Evolutionary conservation across 257 asterid species (phyloP).

Genomic region (Misopates orontium): DNA sequence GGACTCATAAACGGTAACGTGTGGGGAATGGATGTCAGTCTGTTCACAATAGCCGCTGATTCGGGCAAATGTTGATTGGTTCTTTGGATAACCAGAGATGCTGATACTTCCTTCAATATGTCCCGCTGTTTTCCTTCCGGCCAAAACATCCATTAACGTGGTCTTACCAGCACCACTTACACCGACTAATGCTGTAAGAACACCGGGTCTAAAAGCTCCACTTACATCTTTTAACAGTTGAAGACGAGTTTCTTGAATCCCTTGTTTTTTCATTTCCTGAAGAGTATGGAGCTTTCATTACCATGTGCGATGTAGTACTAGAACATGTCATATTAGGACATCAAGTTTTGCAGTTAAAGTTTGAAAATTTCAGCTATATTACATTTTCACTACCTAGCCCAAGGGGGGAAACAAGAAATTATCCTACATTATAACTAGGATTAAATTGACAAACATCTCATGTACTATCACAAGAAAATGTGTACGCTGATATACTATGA

Average conservation of each 20-base stretch:
- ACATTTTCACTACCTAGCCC: no score
- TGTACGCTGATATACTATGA: no score
- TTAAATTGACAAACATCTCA: no score
- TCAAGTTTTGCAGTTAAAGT: no score
- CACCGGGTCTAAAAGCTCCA: conserved; percentile 73
- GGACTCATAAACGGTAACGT: conserved; percentile 63
- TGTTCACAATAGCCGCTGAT: conserved; percentile 75
- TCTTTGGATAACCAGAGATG: conserved; percentile 61
- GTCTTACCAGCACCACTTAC: conserved; percentile 80
- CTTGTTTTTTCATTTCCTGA: conserved; percentile 69
- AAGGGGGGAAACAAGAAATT: no score
- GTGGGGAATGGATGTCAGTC: conserved; percentile 73
- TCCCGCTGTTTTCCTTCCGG: conserved; percentile 73
- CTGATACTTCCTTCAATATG: conserved; percentile 61
- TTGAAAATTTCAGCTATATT: no score
- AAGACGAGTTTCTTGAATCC: conserved; percentile 56
- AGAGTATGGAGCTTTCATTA: no score
- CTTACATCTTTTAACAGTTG: conserved; percentile 55
- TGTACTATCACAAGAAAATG: no score
- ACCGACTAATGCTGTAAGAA: conserved; percentile 67
- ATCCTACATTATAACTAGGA: no score
- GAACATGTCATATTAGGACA: no score
- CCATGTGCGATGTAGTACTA: no score
- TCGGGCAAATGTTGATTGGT: conserved; percentile 70
- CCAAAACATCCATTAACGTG: conserved; percentile 69